phyloP scores from a whole-genome alignment of 2,329 filamentous ascomycete genomes.

The Claviceps sp. region DNA sequence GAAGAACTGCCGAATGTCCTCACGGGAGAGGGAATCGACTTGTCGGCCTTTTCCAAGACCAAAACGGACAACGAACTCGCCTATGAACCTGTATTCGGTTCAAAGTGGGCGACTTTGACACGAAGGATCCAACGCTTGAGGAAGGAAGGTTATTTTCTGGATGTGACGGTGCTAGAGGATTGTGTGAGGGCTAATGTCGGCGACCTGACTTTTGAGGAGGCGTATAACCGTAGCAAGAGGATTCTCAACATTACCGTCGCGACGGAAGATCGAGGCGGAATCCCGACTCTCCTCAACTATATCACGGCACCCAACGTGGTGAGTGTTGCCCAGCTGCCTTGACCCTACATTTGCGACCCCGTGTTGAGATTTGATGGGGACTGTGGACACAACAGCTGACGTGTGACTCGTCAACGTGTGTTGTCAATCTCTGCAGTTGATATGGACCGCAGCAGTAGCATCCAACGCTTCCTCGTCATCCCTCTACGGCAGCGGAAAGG shows the following conservation, averaged over 20 bases:
- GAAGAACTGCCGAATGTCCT: conserved; percentile 70
- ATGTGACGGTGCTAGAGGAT: conserved; percentile 68
- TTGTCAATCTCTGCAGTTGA: conserved; percentile 37
- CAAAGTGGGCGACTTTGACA: conserved; percentile 44
- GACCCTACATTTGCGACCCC: neutral
- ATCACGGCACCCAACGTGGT: conserved; percentile 87
- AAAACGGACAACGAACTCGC: conserved; percentile 18
- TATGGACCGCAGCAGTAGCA: conserved; percentile 66
- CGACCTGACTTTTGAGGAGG: conserved; percentile 85
- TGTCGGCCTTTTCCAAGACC: conserved; percentile 56
- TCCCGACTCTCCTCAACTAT: conserved; percentile 81
- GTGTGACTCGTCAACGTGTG: neutral
- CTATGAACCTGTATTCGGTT: conserved; percentile 25
- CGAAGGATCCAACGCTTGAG: conserved; percentile 58
- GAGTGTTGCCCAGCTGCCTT: conserved; percentile 24
- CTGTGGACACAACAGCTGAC: neutral
- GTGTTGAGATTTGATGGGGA: neutral
- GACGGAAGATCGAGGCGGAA: conserved; percentile 57
- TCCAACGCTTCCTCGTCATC: conserved; percentile 56
- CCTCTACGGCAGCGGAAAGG: conserved; percentile 51
- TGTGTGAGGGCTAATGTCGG: conserved; percentile 78
- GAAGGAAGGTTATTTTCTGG: conserved; percentile 69
- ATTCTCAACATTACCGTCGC: conserved; percentile 87
- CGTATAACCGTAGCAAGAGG: conserved; percentile 71
- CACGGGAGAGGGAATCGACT: conserved; percentile 66